Base-by-base conservation (phyloP, 345 rosid species). In the Zanthoxylum bungeanum region DNA sequence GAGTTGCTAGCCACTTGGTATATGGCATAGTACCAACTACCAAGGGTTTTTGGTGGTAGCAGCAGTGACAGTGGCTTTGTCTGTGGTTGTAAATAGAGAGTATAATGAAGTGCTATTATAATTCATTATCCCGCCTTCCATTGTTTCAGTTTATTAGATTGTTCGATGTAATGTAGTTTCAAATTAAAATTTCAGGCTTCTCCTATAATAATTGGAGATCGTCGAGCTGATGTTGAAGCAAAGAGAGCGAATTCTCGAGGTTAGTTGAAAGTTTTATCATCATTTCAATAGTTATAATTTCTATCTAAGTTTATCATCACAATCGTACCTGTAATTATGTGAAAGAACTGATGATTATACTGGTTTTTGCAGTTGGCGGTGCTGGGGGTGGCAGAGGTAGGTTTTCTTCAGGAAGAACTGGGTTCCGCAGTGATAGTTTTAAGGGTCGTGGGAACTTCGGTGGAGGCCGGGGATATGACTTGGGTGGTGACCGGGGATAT, bases 181-280 rank as follows among this genome's bases (percentile, higher is more conserved):
- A 19, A 58, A 71, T 63, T 74, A 66, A 74, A 51, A 67, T 50
- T 76, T 61, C 84, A 87, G 91, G 86, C 86, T 72, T 83, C 92
- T 12, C 85, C 88, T 11, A 64, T 87, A 33, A 76, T 24, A 51
- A 70, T 87, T 52, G 86, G 85, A 77, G 86, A 80, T 80, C 76
- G 56, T 5, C 75, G 22, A 51, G 89, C 88, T 7, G 78, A 71
- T 60, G 79, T 87, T 17, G 88, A 87, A 76, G 89, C 81, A 72
- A 87, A 87, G 80, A 84, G 89, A 82, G 81, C 89, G 33, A 87
- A 79, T 34, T 76, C 81, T 70, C 85, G 85, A 75, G 92, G 92
- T 80, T 73, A 74, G 60, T 73, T 49, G 42, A 68, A 55, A 59
- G 44, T 75, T 16, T 59, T 36, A 16, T 44, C 5, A 2, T 22